A percentile compares a stretch with the other conserved stretches of the same genome.
Conservation (phyloP, 2,329 filamentous ascomycete species). For the Aspergillus jensenii region DNA sequence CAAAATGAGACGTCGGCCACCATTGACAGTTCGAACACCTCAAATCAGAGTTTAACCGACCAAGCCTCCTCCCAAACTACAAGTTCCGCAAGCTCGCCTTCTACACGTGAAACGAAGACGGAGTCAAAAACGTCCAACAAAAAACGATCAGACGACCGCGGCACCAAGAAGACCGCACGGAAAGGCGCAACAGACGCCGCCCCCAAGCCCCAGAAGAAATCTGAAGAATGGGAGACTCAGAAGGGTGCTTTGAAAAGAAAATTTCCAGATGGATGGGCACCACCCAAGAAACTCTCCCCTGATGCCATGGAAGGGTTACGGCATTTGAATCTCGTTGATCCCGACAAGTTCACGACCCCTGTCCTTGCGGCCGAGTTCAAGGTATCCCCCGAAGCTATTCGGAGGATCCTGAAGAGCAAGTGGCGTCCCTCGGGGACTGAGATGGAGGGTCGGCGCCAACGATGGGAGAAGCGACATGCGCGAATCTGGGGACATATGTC, state of each 20-base stretch:
- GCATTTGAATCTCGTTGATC: constrained; percentile 74
- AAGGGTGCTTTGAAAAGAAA: constrained; percentile 75
- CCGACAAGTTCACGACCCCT: constrained; percentile 71
- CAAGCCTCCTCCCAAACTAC: background rate
- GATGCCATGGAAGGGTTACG: constrained; percentile 90
- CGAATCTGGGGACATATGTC: constrained; percentile 48
- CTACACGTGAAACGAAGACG: background rate
- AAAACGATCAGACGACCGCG: background rate
- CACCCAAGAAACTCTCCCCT: constrained; percentile 82
- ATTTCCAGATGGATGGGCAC: constrained; percentile 76
- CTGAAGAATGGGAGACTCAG: constrained; percentile 69
- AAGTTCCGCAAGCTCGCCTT: background rate
- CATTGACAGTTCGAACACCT: background rate
- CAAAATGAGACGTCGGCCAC: background rate
- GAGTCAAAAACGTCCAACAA: background rate
- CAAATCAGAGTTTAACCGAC: background rate
- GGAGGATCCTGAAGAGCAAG: constrained; percentile 71
- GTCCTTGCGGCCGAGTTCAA: constrained; percentile 76
- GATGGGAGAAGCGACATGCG: constrained; percentile 48
- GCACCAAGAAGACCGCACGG: background rate
- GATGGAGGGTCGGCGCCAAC: constrained; percentile 37
- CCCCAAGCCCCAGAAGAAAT: constrained; percentile 27
- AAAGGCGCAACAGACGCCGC: background rate
- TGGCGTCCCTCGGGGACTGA: constrained; percentile 45
- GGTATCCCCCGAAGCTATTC: constrained; percentile 82